Evolutionary conservation across 139 green algal genomes (phyloP), one percentile per base, ranked within the genome.

Genomic region (Chlamydomonas sp.): DNA sequence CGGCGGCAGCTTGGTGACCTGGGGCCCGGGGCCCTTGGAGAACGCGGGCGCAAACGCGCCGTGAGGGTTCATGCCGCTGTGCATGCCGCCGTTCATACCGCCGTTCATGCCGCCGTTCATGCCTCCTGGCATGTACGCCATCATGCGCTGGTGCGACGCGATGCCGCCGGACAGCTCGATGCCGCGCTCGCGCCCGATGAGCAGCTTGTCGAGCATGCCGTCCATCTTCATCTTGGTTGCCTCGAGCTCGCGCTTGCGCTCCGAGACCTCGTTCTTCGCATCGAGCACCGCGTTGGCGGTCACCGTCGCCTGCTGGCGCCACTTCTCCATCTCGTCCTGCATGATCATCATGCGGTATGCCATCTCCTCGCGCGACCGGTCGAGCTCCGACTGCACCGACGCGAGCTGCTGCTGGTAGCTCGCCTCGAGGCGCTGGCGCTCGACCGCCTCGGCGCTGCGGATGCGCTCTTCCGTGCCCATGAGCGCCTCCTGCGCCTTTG

Each of bases 141-240:
- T 58, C 61, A 77, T 73, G 36, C 73, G 65, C 60, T 77, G 75
- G 64, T 75, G 69, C 62, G 38, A 76, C 0, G 67, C 79, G 3
- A 91, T 88, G 4, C 81, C 80, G 0, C 81, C 80, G 4, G 59
- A 73, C 69, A 90, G 75, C 66, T 87, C 83, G 6, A 90, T 73
- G 35, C 83, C 83, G 0, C 72, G 73, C 62, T 90, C 84, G 5
- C 84, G 67, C 1, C 77, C 75, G 0, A 72, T 69, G 65, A 87
- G 83, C 34, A 92, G 76, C 67, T 87, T 89, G 20, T 92, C 87
- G 66, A 92, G 63, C 50, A 92, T 68, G 1, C 62, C 68, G 74
- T 92, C 84, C 84, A 92, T 89, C 58, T 85, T 87, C 50, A 88
- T 80, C 65, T 88, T 89, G 50, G 87, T 90, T n/a, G 36, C 34